phyloP scores from a whole-genome alignment of 768 basidiomycete genomes.

The Mycena leptocephala region DNA sequence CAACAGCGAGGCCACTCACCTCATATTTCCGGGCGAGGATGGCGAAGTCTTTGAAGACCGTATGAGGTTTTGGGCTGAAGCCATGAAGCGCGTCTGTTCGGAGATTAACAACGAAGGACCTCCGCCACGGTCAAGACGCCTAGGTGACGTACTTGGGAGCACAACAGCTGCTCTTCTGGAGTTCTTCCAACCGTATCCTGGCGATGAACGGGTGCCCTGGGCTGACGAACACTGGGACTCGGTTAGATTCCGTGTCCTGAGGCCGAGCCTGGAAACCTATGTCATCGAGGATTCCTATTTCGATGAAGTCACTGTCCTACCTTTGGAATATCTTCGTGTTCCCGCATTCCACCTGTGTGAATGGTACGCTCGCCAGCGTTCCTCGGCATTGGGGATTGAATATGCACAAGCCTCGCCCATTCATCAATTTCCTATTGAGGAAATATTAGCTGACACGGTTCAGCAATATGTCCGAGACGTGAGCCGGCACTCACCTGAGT shows the following conservation, averaged over 20 bases:
- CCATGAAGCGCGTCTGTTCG: too few relatives aligned
- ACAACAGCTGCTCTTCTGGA: background rate
- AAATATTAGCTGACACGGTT: background rate
- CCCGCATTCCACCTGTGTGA: background rate
- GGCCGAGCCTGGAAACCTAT: background rate
- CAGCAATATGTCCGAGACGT: background rate
- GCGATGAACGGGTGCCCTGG: too few relatives aligned
- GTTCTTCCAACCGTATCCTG: slow-evolving; percentile 7
- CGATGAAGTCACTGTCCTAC: background rate
- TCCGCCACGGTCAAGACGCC: background rate
- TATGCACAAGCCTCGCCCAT: background rate
- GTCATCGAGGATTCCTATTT: slow-evolving; percentile 6
- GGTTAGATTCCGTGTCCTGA: background rate
- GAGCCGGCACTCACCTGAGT: background rate
- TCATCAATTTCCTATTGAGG: too few relatives aligned
- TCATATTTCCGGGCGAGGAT: too few relatives aligned
- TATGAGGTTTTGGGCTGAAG: too few relatives aligned
- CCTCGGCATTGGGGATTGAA: background rate
- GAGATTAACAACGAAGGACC: too few relatives aligned
- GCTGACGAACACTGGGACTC: background rate
- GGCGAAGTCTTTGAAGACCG: too few relatives aligned
- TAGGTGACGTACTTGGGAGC: slow-evolving; percentile 15
- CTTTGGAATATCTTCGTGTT: slow-evolving; percentile 1
- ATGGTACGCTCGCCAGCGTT: background rate
- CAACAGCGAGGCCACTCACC: too few relatives aligned